These are phyloP conservation scores for Apocynum venetum DNA, from an alignment of 257 asterid species.

Conservation along the genomic window DNA sequence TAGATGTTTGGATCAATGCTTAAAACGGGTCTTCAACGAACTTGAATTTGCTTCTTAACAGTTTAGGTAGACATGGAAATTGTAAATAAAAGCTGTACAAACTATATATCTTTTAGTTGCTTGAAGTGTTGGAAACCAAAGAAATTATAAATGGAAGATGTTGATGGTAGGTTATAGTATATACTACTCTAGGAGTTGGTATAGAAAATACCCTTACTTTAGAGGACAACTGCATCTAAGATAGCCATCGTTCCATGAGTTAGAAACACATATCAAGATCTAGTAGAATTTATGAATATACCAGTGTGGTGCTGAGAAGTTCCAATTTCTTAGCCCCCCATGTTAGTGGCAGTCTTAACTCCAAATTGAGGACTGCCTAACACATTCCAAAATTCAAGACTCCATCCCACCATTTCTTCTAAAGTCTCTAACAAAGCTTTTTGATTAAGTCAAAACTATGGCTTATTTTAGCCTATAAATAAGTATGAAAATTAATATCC, in stretches of 20 bases:
- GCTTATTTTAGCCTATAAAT: no score
- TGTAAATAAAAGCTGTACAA: neutral
- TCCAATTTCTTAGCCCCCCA: neutral
- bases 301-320: neutral
- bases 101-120: neutral
- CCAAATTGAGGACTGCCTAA: no score
- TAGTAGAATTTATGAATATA: neutral
- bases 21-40: neutral
- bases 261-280: neutral
- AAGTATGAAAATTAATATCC: no score
- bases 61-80: neutral
- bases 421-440: no score
- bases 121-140: neutral
- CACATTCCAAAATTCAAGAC: no score
- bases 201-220: neutral
- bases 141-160: neutral
- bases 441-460: no score
- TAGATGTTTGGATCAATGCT: neutral
- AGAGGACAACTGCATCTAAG: neutral
- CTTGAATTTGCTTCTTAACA: neutral
- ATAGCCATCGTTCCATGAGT: neutral
- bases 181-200: neutral
- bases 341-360: no score
- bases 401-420: no score
- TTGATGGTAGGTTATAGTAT: neutral